phyloP scores from a whole-genome alignment of 306 rosid species.

The Lathyrus tuberosus region DNA sequence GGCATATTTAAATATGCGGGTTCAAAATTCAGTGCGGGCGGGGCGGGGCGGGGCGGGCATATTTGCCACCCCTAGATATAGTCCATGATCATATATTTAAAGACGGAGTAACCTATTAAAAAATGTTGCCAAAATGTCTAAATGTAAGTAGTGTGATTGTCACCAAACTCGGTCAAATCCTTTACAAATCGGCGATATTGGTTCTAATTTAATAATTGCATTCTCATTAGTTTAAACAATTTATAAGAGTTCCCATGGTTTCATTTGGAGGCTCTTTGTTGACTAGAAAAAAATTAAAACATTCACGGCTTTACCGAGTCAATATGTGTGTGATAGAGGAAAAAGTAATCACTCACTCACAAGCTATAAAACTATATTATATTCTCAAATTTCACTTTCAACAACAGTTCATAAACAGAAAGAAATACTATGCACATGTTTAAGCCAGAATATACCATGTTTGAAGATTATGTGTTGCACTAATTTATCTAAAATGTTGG shows the following conservation, averaged over 20 bases:
- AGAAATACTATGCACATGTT: background rate
- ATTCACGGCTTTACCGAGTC: constrained; percentile 12
- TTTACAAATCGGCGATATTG: background rate
- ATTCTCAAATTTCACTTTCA: constrained; percentile 2
- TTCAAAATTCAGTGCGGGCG: too few species aligned
- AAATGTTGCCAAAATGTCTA: too few species aligned
- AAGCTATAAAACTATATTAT: background rate
- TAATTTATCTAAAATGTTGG: background rate
- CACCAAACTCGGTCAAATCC: constrained; percentile 5
- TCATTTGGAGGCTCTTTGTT: background rate
- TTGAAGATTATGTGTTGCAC: background rate
- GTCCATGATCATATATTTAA: too few species aligned
- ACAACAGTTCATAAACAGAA: background rate
- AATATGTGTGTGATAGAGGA: background rate
- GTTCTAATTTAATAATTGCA: background rate
- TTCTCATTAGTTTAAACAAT: background rate
- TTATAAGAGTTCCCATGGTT: background rate
- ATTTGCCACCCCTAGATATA: too few species aligned
- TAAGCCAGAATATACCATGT: background rate
- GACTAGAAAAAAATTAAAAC: background rate
- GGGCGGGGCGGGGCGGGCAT: too few species aligned
- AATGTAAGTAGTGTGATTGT: background rate
- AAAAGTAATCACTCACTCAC: background rate
- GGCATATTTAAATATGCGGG: too few species aligned
- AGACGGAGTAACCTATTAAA: too few species aligned